Evolutionary conservation across 768 basidiomycete species (phyloP).

Genomic region (Fibroporia radiculosa): DNA sequence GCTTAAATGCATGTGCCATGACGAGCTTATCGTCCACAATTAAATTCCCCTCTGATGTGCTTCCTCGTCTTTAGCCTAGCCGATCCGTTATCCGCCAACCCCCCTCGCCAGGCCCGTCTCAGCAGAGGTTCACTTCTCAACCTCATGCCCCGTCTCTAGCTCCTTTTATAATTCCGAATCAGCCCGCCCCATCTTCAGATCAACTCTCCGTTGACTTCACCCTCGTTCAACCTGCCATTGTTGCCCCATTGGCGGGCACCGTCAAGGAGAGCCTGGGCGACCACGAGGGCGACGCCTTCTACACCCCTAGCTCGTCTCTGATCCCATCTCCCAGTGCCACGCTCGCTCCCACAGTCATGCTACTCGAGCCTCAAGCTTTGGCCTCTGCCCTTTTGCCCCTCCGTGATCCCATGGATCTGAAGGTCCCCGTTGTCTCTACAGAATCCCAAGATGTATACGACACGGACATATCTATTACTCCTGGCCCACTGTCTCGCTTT

Average conservation of each 20-base stretch:
- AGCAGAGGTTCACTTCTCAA: neutral
- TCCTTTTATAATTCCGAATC: conserved; percentile 1
- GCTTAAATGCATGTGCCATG: neutral
- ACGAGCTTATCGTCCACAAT: conserved; percentile 1
- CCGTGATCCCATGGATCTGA: conserved; percentile 16
- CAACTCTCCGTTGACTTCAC: conserved; percentile 5
- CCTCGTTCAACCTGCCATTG: conserved; percentile 6
- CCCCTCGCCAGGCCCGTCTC: conserved; percentile 1
- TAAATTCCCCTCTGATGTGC: conserved; percentile 1
- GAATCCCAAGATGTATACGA: conserved; percentile 3
- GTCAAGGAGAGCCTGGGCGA: conserved; percentile 22
- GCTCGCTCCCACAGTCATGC: conserved; percentile 24
- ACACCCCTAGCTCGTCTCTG: conserved; percentile 38
- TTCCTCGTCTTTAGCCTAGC: conserved; percentile 3
- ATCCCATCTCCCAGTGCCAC: conserved; percentile 46
- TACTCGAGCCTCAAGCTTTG: conserved; percentile 21
- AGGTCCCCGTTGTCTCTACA: conserved; percentile 19
- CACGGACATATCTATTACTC: neutral
- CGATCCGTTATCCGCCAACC: conserved; percentile 6
- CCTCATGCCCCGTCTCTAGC: conserved; percentile 1
- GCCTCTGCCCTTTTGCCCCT: conserved; percentile 19
- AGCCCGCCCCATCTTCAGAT: neutral
- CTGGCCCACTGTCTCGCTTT: conserved; percentile 21
- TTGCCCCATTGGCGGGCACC: neutral
- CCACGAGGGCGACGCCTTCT: conserved; percentile 45